phyloP scores from a whole-genome alignment of 2,329 filamentous ascomycete species.

The Colletotrichum higginsianum region DNA sequence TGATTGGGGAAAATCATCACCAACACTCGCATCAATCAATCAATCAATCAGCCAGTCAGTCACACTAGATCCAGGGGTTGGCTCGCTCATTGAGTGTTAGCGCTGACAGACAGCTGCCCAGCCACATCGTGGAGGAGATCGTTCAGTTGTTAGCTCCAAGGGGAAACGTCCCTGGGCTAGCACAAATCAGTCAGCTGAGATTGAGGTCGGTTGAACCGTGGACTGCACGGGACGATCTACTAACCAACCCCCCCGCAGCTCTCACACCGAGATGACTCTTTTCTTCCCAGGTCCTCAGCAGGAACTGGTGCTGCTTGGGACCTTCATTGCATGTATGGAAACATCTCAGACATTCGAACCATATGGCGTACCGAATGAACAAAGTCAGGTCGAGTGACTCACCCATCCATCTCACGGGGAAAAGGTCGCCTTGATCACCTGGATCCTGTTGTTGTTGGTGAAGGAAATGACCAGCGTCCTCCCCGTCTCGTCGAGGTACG shows the following conservation, averaged over 20 bases:
- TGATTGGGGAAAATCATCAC: not conserved
- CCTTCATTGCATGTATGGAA: no score
- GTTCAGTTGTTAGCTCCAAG: not conserved
- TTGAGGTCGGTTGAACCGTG: not conserved
- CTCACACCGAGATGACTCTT: no score
- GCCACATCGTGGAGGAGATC: not conserved
- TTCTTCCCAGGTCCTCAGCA: no score
- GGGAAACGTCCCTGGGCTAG: not conserved
- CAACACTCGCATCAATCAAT: not conserved
- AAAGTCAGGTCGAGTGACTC: no score
- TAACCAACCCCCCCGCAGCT: no score
- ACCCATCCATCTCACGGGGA: not conserved
- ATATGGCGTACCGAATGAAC: no score
- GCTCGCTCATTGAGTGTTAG: not conserved
- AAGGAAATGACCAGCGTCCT: conserved; percentile 55
- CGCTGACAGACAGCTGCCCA: not conserved
- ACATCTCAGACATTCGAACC: no score
- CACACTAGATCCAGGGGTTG: no score
- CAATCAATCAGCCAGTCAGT: no score
- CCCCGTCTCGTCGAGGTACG: conserved; percentile 54
- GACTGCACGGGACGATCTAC: not conserved
- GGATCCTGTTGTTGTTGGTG: conserved; percentile 57
- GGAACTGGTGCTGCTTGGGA: no score
- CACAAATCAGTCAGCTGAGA: not conserved
- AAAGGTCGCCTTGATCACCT: conserved; percentile 54